A percentile compares a stretch with the other conserved stretches of the same genome.
phyloP scores from a whole-genome alignment of 2,329 filamentous ascomycete genomes.

The Zasmidium citrigriseum region DNA sequence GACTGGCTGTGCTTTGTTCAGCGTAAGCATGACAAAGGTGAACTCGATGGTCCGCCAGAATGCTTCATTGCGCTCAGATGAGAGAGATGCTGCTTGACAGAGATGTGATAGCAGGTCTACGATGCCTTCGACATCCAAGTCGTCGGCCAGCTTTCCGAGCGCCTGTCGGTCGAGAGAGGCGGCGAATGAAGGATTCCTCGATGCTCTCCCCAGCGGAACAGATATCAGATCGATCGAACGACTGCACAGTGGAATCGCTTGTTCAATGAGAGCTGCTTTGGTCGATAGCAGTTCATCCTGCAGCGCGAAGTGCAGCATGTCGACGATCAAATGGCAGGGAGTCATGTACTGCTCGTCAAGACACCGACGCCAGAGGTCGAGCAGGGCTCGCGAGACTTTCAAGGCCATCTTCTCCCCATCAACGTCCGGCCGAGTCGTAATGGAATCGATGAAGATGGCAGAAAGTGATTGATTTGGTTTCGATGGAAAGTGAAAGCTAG shows the following conservation, averaged over 20 bases:
- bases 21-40: conserved; percentile 66
- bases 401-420: conserved; percentile 58
- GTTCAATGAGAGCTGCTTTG: conserved; percentile 60
- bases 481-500: conserved; percentile 66
- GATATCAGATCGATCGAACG: conserved; percentile 57
- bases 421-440: conserved; percentile 57
- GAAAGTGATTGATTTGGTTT: conserved; percentile 63
- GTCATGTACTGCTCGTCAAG: conserved; percentile 63
- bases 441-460: conserved; percentile 65
- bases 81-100: conserved; percentile 55
- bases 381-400: conserved; percentile 64
- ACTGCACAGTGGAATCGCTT: conserved; percentile 51
- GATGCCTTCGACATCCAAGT: conserved; percentile 65
- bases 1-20: conserved; percentile 66
- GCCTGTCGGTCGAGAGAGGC: conserved; percentile 23
- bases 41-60: conserved; percentile 71
- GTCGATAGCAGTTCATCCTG: conserved; percentile 61
- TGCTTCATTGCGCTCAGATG: conserved; percentile 41
- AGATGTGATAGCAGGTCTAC: conserved; percentile 67
- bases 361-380: conserved; percentile 69
- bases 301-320: conserved; percentile 65
- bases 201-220: conserved; percentile 45
- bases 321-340: conserved; percentile 66
- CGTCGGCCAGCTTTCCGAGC: conserved; percentile 52
- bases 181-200: conserved; percentile 33